Base-by-base conservation (phyloP, 345 rosid species). In the Hibiscus tridactylites region DNA sequence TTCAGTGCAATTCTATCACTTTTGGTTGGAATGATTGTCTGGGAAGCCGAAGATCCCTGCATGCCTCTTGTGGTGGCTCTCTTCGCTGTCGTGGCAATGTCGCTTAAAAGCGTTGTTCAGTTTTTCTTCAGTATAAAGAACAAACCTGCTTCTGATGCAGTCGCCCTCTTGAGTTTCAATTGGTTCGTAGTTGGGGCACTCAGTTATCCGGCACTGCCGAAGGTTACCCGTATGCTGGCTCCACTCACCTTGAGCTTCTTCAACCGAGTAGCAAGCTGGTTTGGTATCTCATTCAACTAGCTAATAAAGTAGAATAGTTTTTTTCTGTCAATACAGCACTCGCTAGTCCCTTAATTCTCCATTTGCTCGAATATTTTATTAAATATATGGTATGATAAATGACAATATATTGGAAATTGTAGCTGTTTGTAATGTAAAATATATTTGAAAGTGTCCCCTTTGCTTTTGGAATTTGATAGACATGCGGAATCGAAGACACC, bases 121-220 rank as follows among this genome's bases (percentile, higher is more conserved):
- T 81, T 88, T 74, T 87, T 90, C 88, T 88, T 87, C 24, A 87
- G 84, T 3, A 76, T 85, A 74, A 83, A 73, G 74, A 83, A 87
- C 83, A 88, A 79, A 71, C 92, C 89, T 21, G 91, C 92, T 69
- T 85, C 87, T 33, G 92, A 94, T 73, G 97, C 92, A 5, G 83
- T 88, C 50, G 90, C 96, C 49, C 81, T 94, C 46, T 73, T 94
- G 79, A 94, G 92, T 81, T 80, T 94, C 64, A 91, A 91, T 67
- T 90, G 95, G 88, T 94, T 94, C 78, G 74, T 91, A 9, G 86
- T 94, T 0, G 97, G 97, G 54, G 78, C 87, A 0, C 93, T 94
- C 13, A 83, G 90, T 35, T 92, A 82, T 72, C 97, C 93, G 0
- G 78, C 86, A 9, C 59, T 94, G 21, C 96, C 96, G 0, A 86